phyloP scores from a whole-genome alignment of 169 alveolate genomes.

The Hepatocystis sp. region DNA sequence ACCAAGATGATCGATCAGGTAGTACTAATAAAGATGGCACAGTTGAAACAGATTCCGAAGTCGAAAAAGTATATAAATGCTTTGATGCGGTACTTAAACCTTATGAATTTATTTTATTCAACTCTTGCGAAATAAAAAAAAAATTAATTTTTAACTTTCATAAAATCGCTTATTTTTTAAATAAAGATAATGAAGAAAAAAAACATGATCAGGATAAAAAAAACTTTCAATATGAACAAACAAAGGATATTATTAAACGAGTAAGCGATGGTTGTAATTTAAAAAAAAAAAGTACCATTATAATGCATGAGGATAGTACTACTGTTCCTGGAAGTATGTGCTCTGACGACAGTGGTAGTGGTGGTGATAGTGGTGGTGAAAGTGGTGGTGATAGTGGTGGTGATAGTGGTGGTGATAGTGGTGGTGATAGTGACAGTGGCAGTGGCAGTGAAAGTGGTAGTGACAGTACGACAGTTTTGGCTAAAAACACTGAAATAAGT shows the following conservation, averaged over 20 bases:
- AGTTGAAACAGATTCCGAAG: conserved; percentile 8
- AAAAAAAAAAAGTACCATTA: no score
- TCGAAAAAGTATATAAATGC: conserved; percentile 30
- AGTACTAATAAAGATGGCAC: no score
- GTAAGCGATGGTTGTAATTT: no score
- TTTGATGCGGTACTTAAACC: conserved; percentile 66
- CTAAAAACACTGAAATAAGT: conserved; percentile 1
- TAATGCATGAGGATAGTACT: no score
- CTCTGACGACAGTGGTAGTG: background rate
- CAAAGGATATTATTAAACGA: no score
- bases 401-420: background rate
- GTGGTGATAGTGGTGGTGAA: background rate
- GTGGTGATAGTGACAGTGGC: conserved; percentile 9
- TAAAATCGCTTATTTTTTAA: conserved; percentile 8
- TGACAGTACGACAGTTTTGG: background rate
- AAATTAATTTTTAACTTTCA: conserved; percentile 18
- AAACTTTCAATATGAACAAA: no score
- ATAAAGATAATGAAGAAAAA: background rate
- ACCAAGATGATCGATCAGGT: no score
- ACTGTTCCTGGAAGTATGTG: no score
- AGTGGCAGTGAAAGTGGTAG: background rate
- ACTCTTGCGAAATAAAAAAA: conserved; percentile 32
- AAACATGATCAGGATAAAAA: no score
- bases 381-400: background rate
- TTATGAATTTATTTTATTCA: conserved; percentile 15